Evolutionary conservation across 2,329 filamentous ascomycete species (phyloP).

Genomic region (Nakataea oryzae): DNA sequence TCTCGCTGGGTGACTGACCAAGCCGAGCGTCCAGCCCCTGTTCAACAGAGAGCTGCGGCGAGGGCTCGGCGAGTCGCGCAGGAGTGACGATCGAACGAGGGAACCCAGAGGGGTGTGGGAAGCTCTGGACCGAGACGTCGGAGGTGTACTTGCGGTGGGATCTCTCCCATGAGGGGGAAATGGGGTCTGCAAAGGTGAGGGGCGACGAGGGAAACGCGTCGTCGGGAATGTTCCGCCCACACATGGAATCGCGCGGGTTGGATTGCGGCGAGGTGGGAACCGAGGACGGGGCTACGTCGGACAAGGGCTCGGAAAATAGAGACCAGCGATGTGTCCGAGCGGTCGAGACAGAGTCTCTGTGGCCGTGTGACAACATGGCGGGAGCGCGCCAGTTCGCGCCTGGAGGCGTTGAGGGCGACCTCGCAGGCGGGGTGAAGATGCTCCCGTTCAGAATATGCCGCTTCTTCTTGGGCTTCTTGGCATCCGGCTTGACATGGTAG

Average conservation of each 20-base stretch:
- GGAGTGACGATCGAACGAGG: conserved; percentile 15
- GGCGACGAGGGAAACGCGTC: conserved; percentile 73
- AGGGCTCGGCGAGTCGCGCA: neutral
- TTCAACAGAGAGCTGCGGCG: neutral
- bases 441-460: conserved; percentile 52
- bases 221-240: conserved; percentile 61
- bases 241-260: conserved; percentile 62
- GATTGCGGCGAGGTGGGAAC: conserved; percentile 74
- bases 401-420: conserved; percentile 29
- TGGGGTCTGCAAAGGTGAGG: conserved; percentile 61
- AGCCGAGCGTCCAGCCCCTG: too few species aligned
- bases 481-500: conserved; percentile 63
- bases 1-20: neutral
- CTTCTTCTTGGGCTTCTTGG: conserved; percentile 60
- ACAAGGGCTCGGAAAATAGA: conserved; percentile 46
- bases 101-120: conserved; percentile 11
- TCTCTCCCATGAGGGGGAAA: conserved; percentile 46
- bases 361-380: conserved; percentile 28
- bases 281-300: conserved; percentile 60
- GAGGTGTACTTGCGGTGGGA: conserved; percentile 45
- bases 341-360: conserved; percentile 40
- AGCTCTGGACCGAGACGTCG: conserved; percentile 41
- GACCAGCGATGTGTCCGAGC: conserved; percentile 51
- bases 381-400: conserved; percentile 26
- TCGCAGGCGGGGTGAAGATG: conserved; percentile 44